Percentiles rank a stretch among this genome's conserved stretches.
Evolutionary conservation across 1,139 yeast species (phyloP).

Genomic region (Sugiyamaella paludigena): DNA sequence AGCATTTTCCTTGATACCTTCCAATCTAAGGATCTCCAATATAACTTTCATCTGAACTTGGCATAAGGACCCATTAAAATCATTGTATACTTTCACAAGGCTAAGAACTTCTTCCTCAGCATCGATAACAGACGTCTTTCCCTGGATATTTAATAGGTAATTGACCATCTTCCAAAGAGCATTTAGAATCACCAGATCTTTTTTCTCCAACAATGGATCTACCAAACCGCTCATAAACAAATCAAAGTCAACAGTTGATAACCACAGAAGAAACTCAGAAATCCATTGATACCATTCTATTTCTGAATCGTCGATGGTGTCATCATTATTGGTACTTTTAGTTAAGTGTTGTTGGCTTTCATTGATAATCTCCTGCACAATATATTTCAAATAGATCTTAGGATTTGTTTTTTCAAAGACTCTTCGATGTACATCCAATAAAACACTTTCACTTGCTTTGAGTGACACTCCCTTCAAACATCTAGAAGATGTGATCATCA

Average conservation of each 20-base stretch:
- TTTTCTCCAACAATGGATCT: constrained; percentile 26
- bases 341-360: not conserved
- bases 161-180: constrained; percentile 18
- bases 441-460: constrained; percentile 26
- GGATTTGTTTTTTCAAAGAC: constrained; percentile 26
- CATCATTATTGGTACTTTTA: constrained; percentile 2
- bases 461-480: constrained; percentile 15
- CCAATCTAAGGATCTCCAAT: constrained; percentile 11
- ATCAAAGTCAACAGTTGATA: constrained; percentile 19
- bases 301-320: constrained; percentile 7
- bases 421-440: constrained; percentile 28
- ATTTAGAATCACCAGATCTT: constrained; percentile 18
- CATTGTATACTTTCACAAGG: constrained; percentile 39
- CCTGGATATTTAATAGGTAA: constrained; percentile 15
- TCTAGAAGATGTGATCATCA: constrained; percentile 21
- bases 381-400: constrained; percentile 25
- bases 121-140: not conserved
- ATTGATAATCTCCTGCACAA: constrained; percentile 27
- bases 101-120: constrained; percentile 22
- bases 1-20: constrained; percentile 1
- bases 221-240: constrained; percentile 22
- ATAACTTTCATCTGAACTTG: constrained; percentile 47
- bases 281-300: constrained; percentile 13
- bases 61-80: constrained; percentile 53
- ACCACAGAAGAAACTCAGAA: constrained; percentile 21